A percentile compares a stretch with the other conserved stretches of the same genome.
phyloP scores from a whole-genome alignment of 129 eudicot species.

The Chrysanthemum lavandulifolium region DNA sequence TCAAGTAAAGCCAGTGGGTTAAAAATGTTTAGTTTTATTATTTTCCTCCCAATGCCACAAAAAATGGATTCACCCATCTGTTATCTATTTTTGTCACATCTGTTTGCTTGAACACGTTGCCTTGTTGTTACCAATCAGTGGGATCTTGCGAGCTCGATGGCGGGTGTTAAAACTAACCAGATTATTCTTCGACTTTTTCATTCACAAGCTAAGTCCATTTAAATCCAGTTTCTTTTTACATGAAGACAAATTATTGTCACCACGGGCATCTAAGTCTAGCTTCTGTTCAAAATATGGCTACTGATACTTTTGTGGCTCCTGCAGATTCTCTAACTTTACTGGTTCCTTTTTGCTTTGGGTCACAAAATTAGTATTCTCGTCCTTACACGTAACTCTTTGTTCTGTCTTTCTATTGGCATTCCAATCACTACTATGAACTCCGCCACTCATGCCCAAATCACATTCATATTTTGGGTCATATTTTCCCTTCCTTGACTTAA shows the following conservation, averaged over 20 bases:
- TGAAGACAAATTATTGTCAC: conserved; percentile 44
- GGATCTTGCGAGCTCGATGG: not conserved
- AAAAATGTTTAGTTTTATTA: conserved; percentile 50
- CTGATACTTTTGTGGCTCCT: conserved; percentile 27
- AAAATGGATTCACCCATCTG: conserved; percentile 58
- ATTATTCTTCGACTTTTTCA: no score
- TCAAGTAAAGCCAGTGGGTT: conserved; percentile 46
- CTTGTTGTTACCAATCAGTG: not conserved
- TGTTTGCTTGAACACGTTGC: conserved; percentile 14
- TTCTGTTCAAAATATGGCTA: conserved; percentile 43
- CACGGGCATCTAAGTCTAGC: conserved; percentile 59
- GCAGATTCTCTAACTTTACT: conserved; percentile 32
- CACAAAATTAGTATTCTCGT: conserved; percentile 1
- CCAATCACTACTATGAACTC: conserved; percentile 46
- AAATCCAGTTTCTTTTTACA: conserved; percentile 66
- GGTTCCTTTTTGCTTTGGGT: conserved; percentile 26
- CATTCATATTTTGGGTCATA: conserved; percentile 33
- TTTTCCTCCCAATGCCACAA: conserved; percentile 51
- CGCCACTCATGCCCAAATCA: conserved; percentile 64
- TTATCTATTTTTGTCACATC: conserved; percentile 17
- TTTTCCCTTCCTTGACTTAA: conserved; percentile 20
- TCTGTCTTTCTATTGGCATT: no score
- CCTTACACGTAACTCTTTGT: no score
- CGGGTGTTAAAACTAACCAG: not conserved
- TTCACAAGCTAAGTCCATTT: conserved; percentile 69